phyloP scores from a whole-genome alignment of 2,329 filamentous ascomycete species.

The Daldinia eschscholtzii region DNA sequence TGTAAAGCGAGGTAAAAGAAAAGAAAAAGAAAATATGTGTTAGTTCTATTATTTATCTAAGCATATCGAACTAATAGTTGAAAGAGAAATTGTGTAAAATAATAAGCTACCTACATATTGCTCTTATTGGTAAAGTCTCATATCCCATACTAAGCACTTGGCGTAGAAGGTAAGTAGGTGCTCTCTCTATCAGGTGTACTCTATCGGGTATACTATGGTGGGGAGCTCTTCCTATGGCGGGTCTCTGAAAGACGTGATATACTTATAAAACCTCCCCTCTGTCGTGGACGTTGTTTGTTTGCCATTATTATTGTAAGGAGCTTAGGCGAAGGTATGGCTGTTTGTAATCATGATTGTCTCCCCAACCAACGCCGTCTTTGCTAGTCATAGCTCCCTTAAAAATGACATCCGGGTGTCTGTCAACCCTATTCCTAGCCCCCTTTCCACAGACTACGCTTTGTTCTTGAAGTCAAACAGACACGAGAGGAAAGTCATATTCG shows the following conservation, averaged over 20 bases:
- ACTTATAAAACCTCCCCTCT: conserved; percentile 1
- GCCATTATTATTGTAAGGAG: background rate
- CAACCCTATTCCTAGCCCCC: background rate
- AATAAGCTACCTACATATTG: too few relatives aligned
- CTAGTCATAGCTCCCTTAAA: conserved; percentile 8
- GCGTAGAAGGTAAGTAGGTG: background rate
- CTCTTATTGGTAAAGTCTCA: background rate
- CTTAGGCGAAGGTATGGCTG: conserved; percentile 7
- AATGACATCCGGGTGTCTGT: conserved; percentile 3
- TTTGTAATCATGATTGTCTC: conserved; percentile 1
- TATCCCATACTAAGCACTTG: background rate
- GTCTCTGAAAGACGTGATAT: background rate
- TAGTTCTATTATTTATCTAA: too few relatives aligned
- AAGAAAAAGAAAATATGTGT: too few relatives aligned
- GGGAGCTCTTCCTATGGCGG: conserved; percentile 3
- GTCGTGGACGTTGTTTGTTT: background rate
- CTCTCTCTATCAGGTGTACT: background rate
- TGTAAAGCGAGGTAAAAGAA: too few relatives aligned
- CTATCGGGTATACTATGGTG: background rate
- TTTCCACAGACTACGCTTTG: background rate
- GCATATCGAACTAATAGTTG: too few relatives aligned
- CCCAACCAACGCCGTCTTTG: background rate
- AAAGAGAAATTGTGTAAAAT: too few relatives aligned
- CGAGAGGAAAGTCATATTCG: conserved; percentile 5
- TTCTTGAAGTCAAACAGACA: conserved; percentile 6